Evolutionary conservation across 106 monocot genomes (phyloP).

Genomic region (Gastrodia elata): DNA sequence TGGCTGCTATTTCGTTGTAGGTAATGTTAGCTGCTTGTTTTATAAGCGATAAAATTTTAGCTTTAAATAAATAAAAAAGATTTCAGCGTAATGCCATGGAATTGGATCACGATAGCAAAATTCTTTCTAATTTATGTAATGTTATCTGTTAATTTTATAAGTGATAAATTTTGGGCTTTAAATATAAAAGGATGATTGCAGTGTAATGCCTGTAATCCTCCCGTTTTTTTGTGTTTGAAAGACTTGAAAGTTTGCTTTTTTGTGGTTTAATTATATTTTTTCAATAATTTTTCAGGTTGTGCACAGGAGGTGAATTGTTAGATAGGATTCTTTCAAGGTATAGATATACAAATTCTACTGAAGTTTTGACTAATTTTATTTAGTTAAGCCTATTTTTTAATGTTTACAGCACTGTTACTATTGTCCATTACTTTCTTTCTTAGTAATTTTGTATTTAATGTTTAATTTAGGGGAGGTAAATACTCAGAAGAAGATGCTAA

Average conservation of each 20-base stretch:
- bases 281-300: conserved; percentile 42
- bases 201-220: neutral
- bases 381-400: neutral
- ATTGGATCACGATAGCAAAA: too few relatives aligned
- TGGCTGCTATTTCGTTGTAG: too few relatives aligned
- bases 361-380: neutral
- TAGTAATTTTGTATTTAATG: neutral
- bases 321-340: conserved; percentile 93
- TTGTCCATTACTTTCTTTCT: too few relatives aligned
- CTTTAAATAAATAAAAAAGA: too few relatives aligned
- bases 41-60: too few relatives aligned
- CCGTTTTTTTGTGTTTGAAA: neutral
- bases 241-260: neutral
- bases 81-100: too few relatives aligned
- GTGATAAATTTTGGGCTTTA: too few relatives aligned
- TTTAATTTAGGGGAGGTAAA: conserved; percentile 76
- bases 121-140: too few relatives aligned
- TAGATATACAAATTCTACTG: neutral
- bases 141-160: too few relatives aligned
- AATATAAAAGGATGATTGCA: neutral
- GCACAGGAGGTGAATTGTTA: conserved; percentile 91
- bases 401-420: neutral
- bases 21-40: too few relatives aligned
- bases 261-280: neutral
- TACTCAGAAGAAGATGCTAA: conserved; percentile 92